Conservation (phyloP, 768 basidiomycete genomes). For the Naganishia vishniacii region DNA sequence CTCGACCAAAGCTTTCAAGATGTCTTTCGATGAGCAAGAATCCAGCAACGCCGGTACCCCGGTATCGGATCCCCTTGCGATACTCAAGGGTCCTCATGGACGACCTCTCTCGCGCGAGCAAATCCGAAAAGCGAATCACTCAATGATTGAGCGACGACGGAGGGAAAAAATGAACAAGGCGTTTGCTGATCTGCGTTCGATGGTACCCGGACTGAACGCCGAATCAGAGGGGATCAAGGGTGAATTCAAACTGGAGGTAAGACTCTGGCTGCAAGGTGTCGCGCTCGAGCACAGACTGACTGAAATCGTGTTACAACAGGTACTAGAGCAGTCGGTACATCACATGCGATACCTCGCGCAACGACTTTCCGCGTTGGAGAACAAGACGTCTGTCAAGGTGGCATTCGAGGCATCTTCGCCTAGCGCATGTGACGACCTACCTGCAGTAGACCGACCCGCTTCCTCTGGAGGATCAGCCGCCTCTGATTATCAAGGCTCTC, state of each 20-base stretch:
- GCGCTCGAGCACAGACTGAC: not conserved
- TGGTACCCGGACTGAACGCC: constrained; percentile 60
- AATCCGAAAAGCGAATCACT: constrained; percentile 86
- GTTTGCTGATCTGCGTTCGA: constrained; percentile 64
- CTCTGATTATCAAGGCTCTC: not conserved
- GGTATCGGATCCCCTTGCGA: not conserved
- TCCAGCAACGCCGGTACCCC: not conserved
- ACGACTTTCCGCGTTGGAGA: constrained; percentile 55
- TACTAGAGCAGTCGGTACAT: constrained; percentile 68
- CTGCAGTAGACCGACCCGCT: not conserved
- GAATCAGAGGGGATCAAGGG: constrained; percentile 64
- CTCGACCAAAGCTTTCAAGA: not conserved
- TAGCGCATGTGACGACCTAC: not conserved
- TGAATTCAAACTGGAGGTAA: constrained; percentile 86
- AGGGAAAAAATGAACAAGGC: constrained; percentile 95
- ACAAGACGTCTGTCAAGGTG: not conserved
- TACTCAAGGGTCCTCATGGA: constrained; percentile 1
- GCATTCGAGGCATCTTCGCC: not conserved
- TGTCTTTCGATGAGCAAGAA: not conserved
- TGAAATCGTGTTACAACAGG: constrained; percentile 26
- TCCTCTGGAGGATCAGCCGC: not conserved
- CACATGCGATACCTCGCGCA: constrained; percentile 68
- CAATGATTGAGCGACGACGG: constrained; percentile 85
- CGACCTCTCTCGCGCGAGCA: constrained; percentile 57
- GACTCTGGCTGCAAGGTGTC: not conserved